Evolutionary conservation across 2,329 filamentous ascomycete genomes (phyloP).

Genomic region (Colletotrichum truncatum): DNA sequence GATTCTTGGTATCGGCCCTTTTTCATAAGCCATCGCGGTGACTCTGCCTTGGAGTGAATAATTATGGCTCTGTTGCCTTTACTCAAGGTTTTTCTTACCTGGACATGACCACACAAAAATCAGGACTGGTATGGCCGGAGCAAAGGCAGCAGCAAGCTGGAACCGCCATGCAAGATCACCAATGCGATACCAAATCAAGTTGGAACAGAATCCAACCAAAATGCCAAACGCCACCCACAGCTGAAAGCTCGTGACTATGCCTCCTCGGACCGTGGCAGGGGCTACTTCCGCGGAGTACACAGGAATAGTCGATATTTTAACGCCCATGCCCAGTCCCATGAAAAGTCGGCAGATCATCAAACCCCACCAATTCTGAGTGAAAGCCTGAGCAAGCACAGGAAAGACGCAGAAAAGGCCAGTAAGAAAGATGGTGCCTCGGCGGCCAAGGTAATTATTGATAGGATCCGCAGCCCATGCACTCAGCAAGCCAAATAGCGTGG

Average conservation of each 20-base stretch:
- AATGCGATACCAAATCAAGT: slow-evolving; percentile 62
- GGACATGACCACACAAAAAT: slow-evolving; percentile 68
- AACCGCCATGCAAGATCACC: slow-evolving; percentile 65
- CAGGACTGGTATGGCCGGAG: slow-evolving; percentile 63
- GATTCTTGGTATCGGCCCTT: slow-evolving; percentile 69
- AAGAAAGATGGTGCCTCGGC: slow-evolving; percentile 56
- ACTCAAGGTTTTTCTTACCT: not conserved
- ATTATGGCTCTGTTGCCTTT: rapidly evolving
- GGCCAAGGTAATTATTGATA: slow-evolving; percentile 44
- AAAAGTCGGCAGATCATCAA: slow-evolving; percentile 57
- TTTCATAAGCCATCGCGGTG: slow-evolving; percentile 72
- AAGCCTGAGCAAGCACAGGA: slow-evolving; percentile 61
- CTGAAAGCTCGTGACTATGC: slow-evolving; percentile 81
- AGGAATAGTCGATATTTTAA: slow-evolving; percentile 73
- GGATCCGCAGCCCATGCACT: slow-evolving; percentile 42
- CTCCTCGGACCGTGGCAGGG: slow-evolving; percentile 74
- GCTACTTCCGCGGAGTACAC: slow-evolving; percentile 80
- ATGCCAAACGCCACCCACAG: slow-evolving; percentile 70
- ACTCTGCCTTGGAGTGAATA: slow-evolving; percentile 47
- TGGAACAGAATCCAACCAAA: slow-evolving; percentile 64
- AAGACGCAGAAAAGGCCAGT: slow-evolving; percentile 65
- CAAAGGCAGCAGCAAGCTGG: slow-evolving; percentile 70
- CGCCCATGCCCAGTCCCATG: slow-evolving; percentile 75
- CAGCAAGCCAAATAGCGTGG: slow-evolving; percentile 34
- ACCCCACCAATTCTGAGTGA: slow-evolving; percentile 61